Percentiles rank a stretch among this genome's conserved stretches.
phyloP scores from a whole-genome alignment of 768 basidiomycete genomes.

The Crucibulum laeve region DNA sequence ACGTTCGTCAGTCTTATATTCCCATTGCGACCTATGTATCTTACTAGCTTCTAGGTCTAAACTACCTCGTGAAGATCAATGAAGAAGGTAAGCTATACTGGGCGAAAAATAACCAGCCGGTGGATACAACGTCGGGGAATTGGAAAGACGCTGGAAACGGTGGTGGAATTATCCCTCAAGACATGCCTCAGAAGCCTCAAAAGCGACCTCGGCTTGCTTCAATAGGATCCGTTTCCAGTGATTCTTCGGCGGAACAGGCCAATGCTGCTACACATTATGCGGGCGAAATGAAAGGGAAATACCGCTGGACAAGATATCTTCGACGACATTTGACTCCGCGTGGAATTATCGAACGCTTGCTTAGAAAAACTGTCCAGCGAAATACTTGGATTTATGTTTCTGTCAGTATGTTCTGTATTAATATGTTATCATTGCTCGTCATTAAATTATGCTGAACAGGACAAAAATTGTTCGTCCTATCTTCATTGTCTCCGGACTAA shows the following conservation, averaged over 20 bases:
- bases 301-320: slow-evolving; percentile 32
- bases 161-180: slow-evolving; percentile 44
- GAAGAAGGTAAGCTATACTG: slow-evolving; percentile 49
- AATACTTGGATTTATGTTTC: slow-evolving; percentile 72
- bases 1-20: slow-evolving; percentile 24
- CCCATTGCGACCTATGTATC: neutral
- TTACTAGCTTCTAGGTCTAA: slow-evolving; percentile 36
- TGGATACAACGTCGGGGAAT: slow-evolving; percentile 55
- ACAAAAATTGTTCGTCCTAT: slow-evolving; percentile 42
- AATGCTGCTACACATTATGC: slow-evolving; percentile 41
- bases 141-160: slow-evolving; percentile 64
- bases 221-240: neutral
- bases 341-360: slow-evolving; percentile 48
- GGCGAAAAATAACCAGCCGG: slow-evolving; percentile 51
- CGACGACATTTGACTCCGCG: slow-evolving; percentile 42
- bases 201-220: slow-evolving; percentile 6
- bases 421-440: neutral
- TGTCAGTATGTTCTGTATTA: slow-evolving; percentile 28
- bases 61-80: slow-evolving; percentile 60
- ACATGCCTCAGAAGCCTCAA: slow-evolving; percentile 11
- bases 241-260: slow-evolving; percentile 14
- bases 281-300: slow-evolving; percentile 22
- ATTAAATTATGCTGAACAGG: slow-evolving; percentile 30
- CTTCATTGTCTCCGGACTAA: neutral
- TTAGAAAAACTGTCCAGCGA: slow-evolving; percentile 52